phyloP scores from a whole-genome alignment of 495 filamentous ascomycete genomes.

The Bacidia rubella region DNA sequence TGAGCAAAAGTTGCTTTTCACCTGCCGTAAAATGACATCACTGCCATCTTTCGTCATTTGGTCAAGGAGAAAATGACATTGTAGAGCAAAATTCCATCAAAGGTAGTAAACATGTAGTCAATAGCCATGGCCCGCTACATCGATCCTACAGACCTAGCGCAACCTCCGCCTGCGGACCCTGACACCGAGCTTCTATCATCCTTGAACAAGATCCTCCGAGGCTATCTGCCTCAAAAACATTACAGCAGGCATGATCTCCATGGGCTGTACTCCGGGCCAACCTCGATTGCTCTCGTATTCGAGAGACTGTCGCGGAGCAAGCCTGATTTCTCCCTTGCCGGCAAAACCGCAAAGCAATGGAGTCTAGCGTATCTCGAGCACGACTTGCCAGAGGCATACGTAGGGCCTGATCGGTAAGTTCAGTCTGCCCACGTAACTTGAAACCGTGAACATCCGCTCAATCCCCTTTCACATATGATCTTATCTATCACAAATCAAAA shows the following conservation, averaged over 20 bases:
- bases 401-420: constrained; percentile 5
- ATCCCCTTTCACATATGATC: neutral
- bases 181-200: neutral
- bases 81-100: too few species aligned
- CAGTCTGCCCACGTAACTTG: neutral
- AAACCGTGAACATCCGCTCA: neutral
- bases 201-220: neutral
- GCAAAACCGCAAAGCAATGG: constrained; percentile 31
- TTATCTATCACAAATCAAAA: neutral
- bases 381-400: constrained; percentile 17
- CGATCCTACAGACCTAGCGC: neutral
- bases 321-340: constrained; percentile 32
- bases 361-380: constrained; percentile 26
- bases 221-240: constrained; percentile 4
- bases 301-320: constrained; percentile 33
- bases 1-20: too few species aligned
- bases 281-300: constrained; percentile 46
- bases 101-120: too few species aligned
- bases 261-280: constrained; percentile 46
- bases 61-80: too few species aligned
- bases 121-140: neutral
- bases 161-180: neutral
- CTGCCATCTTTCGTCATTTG: too few species aligned
- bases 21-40: too few species aligned
- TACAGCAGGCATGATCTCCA: constrained; percentile 8